A percentile compares a stretch with the other conserved stretches of the same genome.
Conservation (phyloP, 179 eudicot genomes). For the Dionaea muscipula region DNA sequence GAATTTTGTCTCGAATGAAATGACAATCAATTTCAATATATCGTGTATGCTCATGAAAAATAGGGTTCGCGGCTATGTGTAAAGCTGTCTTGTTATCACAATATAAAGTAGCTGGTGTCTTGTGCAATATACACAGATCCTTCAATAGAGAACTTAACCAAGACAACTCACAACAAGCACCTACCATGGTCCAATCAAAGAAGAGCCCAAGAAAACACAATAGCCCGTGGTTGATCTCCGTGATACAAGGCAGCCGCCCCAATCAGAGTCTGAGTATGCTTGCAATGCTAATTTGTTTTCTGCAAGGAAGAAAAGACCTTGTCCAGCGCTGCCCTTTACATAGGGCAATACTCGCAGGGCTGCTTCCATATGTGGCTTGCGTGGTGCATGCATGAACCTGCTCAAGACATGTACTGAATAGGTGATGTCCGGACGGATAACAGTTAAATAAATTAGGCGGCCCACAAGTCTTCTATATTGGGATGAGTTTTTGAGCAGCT, state of each 20-base stretch:
- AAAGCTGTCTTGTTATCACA: not conserved
- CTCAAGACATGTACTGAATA: not conserved
- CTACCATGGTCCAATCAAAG: not conserved
- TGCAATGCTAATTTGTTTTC: not conserved
- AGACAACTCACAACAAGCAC: not conserved
- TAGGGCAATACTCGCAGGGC: not conserved
- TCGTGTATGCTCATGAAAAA: not conserved
- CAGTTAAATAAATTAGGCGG: not conserved
- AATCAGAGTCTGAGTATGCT: not conserved
- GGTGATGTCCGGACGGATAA: not conserved
- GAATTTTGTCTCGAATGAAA: not conserved
- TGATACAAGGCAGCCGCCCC: not conserved
- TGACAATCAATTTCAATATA: constrained; percentile 2
- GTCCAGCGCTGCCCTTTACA: not conserved
- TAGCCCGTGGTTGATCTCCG: not conserved
- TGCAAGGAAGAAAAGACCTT: not conserved
- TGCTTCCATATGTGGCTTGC: not conserved
- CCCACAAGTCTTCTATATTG: not conserved
- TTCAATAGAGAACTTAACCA: not conserved
- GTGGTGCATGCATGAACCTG: not conserved
- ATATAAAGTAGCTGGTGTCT: not conserved
- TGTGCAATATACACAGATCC: not conserved
- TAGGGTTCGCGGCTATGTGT: not conserved
- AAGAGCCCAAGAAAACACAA: not conserved
- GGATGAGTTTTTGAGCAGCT: too few relatives aligned